phyloP scores from a whole-genome alignment of 495 filamentous ascomycete genomes.

The Penicillium manginii region DNA sequence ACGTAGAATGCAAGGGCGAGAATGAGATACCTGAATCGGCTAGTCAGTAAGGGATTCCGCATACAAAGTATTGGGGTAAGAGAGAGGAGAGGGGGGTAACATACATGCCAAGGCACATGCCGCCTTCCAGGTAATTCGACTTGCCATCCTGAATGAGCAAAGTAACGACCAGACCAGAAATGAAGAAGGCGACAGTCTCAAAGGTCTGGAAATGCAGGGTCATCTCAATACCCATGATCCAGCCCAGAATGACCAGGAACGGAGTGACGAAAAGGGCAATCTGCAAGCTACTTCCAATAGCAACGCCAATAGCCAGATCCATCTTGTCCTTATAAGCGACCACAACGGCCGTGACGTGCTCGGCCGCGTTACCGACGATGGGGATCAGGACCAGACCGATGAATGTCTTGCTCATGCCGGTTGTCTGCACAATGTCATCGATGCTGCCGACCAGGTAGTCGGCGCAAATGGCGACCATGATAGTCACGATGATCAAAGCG shows the following conservation, averaged over 20 bases:
- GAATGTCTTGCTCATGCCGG: slow-evolving; percentile 91
- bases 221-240: slow-evolving; percentile 85
- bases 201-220: slow-evolving; percentile 90
- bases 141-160: slow-evolving; percentile 93
- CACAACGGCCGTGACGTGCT: slow-evolving; percentile 93
- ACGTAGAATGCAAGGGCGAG: slow-evolving; percentile 90
- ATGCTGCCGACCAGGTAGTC: slow-evolving; percentile 95
- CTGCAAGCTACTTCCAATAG: slow-evolving; percentile 91
- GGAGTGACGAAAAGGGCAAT: slow-evolving; percentile 94
- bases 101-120: slow-evolving; percentile 81
- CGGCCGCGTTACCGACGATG: slow-evolving; percentile 96
- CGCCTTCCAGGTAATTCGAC: slow-evolving; percentile 93
- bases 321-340: slow-evolving; percentile 96
- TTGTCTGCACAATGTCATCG: slow-evolving; percentile 80
- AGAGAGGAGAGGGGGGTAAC: slow-evolving; percentile 36
- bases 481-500: slow-evolving; percentile 74
- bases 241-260: slow-evolving; percentile 87
- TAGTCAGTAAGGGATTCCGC: background rate
- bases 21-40: slow-evolving; percentile 65
- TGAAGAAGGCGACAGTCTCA: slow-evolving; percentile 91
- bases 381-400: slow-evolving; percentile 94
- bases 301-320: slow-evolving; percentile 94
- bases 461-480: slow-evolving; percentile 87
- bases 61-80: background rate
- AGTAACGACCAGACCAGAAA: slow-evolving; percentile 87